These are phyloP conservation scores for Tolypocladium tundrense DNA, from an alignment of 2,329 filamentous ascomycete genomes.

Conservation along the genomic window DNA sequence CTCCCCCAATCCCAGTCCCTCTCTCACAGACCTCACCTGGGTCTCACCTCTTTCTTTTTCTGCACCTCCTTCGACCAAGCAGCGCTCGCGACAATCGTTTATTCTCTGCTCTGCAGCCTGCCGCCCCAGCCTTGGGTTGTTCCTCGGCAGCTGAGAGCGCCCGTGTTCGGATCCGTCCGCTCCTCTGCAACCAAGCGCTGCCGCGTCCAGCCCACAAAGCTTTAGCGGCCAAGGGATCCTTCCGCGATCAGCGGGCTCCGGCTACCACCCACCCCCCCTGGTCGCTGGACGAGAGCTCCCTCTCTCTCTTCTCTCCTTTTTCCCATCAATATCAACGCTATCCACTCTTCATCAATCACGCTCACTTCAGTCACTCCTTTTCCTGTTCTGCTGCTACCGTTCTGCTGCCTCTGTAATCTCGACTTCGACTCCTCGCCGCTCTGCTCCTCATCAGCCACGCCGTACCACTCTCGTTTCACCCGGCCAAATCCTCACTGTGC, in stretches of 20 bases:
- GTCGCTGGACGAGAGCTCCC: conserved; percentile 8
- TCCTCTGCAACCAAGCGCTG: background rate
- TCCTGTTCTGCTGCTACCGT: conserved; percentile 9
- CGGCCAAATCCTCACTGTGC: background rate
- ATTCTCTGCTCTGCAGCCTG: background rate
- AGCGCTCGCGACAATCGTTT: background rate
- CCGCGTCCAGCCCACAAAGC: background rate
- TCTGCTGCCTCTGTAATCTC: conserved; percentile 3
- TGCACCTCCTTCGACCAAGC: background rate
- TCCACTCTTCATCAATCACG: conserved; percentile 21
- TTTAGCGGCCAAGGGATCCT: conserved; percentile 21
- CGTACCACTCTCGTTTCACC: conserved; percentile 3
- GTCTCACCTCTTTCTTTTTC: background rate
- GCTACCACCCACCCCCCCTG: conserved; percentile 12
- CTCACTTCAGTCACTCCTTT: conserved; percentile 31
- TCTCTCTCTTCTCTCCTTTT: conserved; percentile 15
- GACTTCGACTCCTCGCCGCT: conserved; percentile 7
- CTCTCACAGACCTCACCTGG: background rate
- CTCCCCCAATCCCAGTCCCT: background rate
- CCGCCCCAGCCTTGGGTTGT: background rate
- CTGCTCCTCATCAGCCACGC: conserved; percentile 2
- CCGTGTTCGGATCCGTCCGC: background rate
- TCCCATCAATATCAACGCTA: conserved; percentile 25
- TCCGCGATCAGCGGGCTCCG: conserved; percentile 24
- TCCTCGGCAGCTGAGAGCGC: background rate